Base-by-base conservation (phyloP, 2,329 filamentous ascomycete species). In the Scedosporium apiospermum region DNA sequence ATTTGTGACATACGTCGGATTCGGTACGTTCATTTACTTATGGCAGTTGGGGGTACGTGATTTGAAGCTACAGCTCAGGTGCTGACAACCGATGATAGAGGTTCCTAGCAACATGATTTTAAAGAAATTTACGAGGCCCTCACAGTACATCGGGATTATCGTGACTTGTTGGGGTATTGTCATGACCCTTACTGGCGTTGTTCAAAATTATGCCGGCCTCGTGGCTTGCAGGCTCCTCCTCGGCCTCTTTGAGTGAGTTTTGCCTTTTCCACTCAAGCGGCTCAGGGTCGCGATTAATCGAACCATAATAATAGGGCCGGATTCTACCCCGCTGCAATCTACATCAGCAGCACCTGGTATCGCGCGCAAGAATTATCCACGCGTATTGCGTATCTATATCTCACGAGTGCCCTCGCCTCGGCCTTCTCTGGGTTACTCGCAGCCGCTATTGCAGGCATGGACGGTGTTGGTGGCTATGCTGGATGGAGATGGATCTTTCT, bases 321-420 rank as follows among this genome's bases (percentile, higher is more conserved):
- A 3, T 62, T 62, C 49, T 68, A 73, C 49, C 72, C 72, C 3
- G 76, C 74, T 76, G 78, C 76, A 59, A 82, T 89, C 71, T 89
- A 92, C 70, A 77, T 93, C 6, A 86, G 92, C 65, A 86, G 90
- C 63, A 93, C 93, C 87, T 96, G 90, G 92, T 99, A 98, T 69
- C 87, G 88, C 64, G 86, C 93, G 64, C 80, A 80, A 55, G 95
- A 98, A 75, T 91, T 93, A 2, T 93, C 98, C 75, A 91, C 91
- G 70, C 87, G 95, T 34, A 97, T 93, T 76, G 90, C 88, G 16
- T 93, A 98, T 79, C 98, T 98, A 80, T 98, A 98, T 79, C 87
- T 84, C 69, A 90, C 83, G 30, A 93, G 90, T 0, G 89, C 88
- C 0, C 78, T 93, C 3, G 90, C 90, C 1, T 90, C 90, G 38